phyloP scores from a whole-genome alignment of 768 basidiomycete genomes.

The Suillus occidentalis region DNA sequence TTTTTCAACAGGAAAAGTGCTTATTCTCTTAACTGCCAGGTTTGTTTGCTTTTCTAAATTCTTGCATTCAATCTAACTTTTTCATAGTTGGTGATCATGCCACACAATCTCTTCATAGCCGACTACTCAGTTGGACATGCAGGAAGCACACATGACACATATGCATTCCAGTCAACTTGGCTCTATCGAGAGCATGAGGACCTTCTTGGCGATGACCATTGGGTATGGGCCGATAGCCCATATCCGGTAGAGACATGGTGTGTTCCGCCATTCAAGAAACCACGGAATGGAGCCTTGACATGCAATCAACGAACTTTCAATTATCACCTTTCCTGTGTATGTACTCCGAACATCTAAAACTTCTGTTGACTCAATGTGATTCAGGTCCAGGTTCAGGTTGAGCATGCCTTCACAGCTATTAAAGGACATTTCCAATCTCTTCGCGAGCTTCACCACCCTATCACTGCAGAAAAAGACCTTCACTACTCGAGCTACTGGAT shows the following conservation, averaged over 20 bases:
- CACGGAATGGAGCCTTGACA: slow-evolving; percentile 15
- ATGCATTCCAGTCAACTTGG: no score
- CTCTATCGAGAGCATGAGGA: no score
- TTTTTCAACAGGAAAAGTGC: slow-evolving; percentile 22
- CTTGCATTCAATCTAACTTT: neutral
- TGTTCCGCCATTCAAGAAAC: no score
- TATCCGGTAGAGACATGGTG: no score
- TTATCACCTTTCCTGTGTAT: slow-evolving; percentile 16
- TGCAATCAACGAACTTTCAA: slow-evolving; percentile 21
- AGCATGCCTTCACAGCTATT: neutral
- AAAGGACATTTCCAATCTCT: neutral
- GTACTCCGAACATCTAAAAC: neutral
- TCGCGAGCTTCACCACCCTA: neutral
- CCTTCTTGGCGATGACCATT: no score
- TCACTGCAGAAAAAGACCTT: neutral
- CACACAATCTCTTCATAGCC: slow-evolving; percentile 14
- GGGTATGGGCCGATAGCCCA: no score
- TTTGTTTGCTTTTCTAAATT: slow-evolving; percentile 11
- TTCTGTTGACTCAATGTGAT: neutral
- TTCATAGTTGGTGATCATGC: slow-evolving; percentile 10
- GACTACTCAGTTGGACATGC: slow-evolving; percentile 1
- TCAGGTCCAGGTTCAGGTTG: neutral
- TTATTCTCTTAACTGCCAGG: slow-evolving; percentile 14
- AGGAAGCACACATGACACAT: neutral
- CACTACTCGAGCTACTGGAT: neutral